phyloP scores from a whole-genome alignment of 2,329 filamentous ascomycete species.

The Botrytis galanthina region DNA sequence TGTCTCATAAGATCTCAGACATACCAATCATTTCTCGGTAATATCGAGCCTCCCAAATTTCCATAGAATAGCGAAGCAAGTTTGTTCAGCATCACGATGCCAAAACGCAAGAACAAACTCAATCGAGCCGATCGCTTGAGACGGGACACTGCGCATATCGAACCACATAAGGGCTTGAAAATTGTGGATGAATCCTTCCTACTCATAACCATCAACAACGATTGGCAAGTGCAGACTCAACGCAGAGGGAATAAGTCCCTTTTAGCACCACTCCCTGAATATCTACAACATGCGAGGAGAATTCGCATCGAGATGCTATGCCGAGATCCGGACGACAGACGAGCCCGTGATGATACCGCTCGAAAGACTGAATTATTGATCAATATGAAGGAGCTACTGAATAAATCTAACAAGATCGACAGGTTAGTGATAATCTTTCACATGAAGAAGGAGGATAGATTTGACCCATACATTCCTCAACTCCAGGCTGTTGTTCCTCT shows the following conservation, averaged over 20 bases:
- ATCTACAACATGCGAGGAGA: background rate
- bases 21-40: background rate
- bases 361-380: background rate
- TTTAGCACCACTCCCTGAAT: background rate
- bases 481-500: background rate
- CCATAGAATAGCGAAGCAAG: background rate
- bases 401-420: background rate
- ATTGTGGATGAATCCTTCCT: background rate
- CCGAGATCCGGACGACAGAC: background rate
- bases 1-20: background rate
- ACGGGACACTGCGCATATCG: background rate
- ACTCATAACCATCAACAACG: background rate
- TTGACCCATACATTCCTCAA: background rate
- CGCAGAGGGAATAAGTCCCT: background rate
- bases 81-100: background rate
- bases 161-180: background rate
- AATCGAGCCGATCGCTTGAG: background rate
- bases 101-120: background rate
- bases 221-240: background rate
- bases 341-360: background rate
- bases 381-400: background rate
- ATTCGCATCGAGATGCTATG: background rate
- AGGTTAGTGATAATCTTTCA: background rate
- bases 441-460: background rate
- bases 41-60: background rate